A percentile compares a stretch with the other conserved stretches of the same genome.
These are phyloP conservation scores for Kuraishia cidri DNA, from an alignment of 805 yeast genomes.

Conservation along the genomic window DNA sequence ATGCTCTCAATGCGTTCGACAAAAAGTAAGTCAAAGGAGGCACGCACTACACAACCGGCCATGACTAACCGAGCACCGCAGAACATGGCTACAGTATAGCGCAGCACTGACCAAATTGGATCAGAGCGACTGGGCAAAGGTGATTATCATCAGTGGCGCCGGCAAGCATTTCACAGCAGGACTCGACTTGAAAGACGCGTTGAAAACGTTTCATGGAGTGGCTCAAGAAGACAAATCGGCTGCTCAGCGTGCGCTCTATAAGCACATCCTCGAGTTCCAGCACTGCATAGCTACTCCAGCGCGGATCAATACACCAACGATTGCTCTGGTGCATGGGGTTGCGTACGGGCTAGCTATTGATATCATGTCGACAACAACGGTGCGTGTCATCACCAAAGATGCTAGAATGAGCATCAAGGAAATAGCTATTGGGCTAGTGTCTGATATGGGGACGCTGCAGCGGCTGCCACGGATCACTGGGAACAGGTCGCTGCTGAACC, in stretches of 20 bases:
- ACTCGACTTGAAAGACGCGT: constrained; percentile 37
- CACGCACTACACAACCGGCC: too few relatives aligned
- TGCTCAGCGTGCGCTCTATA: constrained; percentile 18
- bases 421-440: constrained; percentile 64
- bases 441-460: constrained; percentile 74
- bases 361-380: constrained; percentile 46
- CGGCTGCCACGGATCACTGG: constrained; percentile 46
- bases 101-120: constrained; percentile 37
- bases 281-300: constrained; percentile 39
- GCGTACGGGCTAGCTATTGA: constrained; percentile 63
- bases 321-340: constrained; percentile 58
- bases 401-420: constrained; percentile 55
- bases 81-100: constrained; percentile 50
- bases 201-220: constrained; percentile 6
- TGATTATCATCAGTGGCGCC: constrained; percentile 46
- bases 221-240: constrained; percentile 11
- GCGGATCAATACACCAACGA: constrained; percentile 48
- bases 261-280: constrained; percentile 50
- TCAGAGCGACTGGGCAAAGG: constrained; percentile 32
- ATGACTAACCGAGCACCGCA: too few relatives aligned
- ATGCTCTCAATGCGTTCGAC: constrained; percentile 48
- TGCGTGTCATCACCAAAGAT: constrained; percentile 47
- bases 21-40: constrained; percentile 21
- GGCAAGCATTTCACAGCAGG: constrained; percentile 60
- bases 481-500: constrained; percentile 49